Base-by-base conservation (phyloP, 192 early-diverging fungal genomes). In the Coemansia sp. region DNA sequence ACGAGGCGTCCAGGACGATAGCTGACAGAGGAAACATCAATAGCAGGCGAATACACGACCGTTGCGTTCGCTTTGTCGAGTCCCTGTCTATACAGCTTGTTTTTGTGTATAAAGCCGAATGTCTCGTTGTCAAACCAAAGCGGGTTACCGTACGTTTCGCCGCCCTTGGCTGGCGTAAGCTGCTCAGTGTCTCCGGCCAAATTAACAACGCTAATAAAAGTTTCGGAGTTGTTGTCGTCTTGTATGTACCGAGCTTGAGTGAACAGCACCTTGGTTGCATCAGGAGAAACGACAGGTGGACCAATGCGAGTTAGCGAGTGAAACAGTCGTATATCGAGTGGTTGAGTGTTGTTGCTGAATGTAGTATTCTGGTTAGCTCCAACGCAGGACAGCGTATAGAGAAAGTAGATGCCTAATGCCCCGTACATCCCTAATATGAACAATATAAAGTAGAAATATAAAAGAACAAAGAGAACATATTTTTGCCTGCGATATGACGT, bases 101-200 rank as follows among this genome's bases (percentile, higher is more conserved):
- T 67, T 24, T 67, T 71, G 64, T 72, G 59, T 21, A 68, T n/a
- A 39, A 64, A 81, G 21, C 73, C 73, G 39, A 81, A 33, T 6
- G 64, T 63, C 17, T 33, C 17, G 35, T 72, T 42, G 62, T 75
- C 70, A 27, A 75, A 62, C 78, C 70, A 81, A 53, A 75, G 13
- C 16, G 73, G 66, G n/a, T 68, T 68, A 21, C 66, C 33, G 56
- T 56, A 78, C 13, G 41, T 31, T 19, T 63, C 21, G 13, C 76
- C 70, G 3, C 63, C 33, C 6, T 14, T 29, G 37, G 72, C 48
- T 2, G 59, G 57, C 21, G 78, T 72, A 13, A 74, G 54, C 9
- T 21, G 46, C 35, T 44, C 44, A 11, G 36, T 46, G 14, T 41
- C 27, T 3, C 72, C 72, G 3, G 46, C 62, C 9, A 68, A 24